These are phyloP conservation scores for Coccomyxa sp. DNA, from an alignment of 139 green algal genomes.

Conservation along the genomic window DNA sequence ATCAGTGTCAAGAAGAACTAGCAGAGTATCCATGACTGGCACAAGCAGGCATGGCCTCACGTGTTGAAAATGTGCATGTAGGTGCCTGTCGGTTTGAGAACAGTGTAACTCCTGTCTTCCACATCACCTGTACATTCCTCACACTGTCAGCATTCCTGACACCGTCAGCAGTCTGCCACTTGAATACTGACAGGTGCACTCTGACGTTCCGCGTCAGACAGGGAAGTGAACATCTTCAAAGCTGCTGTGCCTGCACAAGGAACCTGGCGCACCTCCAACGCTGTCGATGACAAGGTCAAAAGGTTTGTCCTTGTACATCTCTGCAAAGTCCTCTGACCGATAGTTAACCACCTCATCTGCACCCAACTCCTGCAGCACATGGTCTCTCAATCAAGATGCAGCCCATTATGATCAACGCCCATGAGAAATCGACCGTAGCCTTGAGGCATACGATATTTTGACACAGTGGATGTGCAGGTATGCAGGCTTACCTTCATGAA, in stretches of 20 bases:
- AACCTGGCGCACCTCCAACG: slow-evolving; percentile 2
- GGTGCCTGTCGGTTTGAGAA: neutral
- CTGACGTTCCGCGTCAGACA: no score
- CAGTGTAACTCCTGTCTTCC: slow-evolving; percentile 4
- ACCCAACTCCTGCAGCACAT: slow-evolving; percentile 18
- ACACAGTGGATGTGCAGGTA: neutral
- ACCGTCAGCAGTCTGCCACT: no score
- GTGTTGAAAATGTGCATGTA: neutral
- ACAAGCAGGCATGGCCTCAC: neutral
- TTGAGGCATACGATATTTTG: no score
- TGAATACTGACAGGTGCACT: no score
- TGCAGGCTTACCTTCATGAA: slow-evolving; percentile 17
- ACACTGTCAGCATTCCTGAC: no score
- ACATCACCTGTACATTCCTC: slow-evolving; percentile 7
- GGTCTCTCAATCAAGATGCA: neutral
- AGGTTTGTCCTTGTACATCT: slow-evolving; percentile 10
- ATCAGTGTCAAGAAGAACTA: no score
- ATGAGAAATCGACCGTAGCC: no score
- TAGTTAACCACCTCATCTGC: slow-evolving; percentile 50
- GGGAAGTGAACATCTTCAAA: no score
- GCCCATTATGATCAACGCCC: neutral
- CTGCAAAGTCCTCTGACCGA: slow-evolving; percentile 30
- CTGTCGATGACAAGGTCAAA: slow-evolving; percentile 17
- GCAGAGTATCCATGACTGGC: no score
- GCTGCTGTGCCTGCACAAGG: no score